phyloP scores from a whole-genome alignment of 2,329 filamentous ascomycete species.

The Colletotrichum orbiculare region DNA sequence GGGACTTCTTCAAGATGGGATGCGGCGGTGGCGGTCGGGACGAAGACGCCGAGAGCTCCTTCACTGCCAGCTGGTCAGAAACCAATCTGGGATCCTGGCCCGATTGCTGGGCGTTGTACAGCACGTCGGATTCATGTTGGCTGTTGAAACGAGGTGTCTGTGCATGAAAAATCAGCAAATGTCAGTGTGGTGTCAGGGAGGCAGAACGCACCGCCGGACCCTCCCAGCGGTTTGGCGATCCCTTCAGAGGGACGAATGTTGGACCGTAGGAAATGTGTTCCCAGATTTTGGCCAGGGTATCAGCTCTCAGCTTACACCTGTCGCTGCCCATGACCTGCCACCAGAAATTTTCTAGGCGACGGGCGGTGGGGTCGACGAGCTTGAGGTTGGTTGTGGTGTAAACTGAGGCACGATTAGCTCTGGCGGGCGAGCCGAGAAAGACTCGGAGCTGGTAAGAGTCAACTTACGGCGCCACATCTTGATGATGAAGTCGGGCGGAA shows the following conservation, averaged over 20 bases:
- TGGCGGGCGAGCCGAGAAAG: background rate
- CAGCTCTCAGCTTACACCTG: constrained; percentile 62
- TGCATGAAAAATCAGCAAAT: constrained; percentile 20
- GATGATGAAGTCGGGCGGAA: constrained; percentile 35
- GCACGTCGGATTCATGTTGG: constrained; percentile 35
- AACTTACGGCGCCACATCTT: constrained; percentile 37
- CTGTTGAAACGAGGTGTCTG: constrained; percentile 37
- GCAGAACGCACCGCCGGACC: constrained; percentile 55
- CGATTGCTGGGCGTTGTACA: constrained; percentile 29
- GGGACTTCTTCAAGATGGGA: constrained; percentile 70
- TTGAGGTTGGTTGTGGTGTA: constrained; percentile 70
- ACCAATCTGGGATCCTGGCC: constrained; percentile 28
- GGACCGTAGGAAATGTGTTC: constrained; percentile 68
- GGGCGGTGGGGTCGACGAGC: constrained; percentile 70
- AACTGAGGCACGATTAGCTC: constrained; percentile 50
- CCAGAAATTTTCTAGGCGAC: constrained; percentile 73
- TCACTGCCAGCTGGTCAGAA: constrained; percentile 40
- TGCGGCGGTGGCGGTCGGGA: constrained; percentile 61
- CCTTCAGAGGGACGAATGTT: constrained; percentile 66
- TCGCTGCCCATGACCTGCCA: constrained; percentile 74
- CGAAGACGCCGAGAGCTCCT: constrained; percentile 51
- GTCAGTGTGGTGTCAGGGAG: constrained; percentile 10
- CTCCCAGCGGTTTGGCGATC: constrained; percentile 65
- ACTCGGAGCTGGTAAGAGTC: background rate
- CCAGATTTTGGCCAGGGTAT: constrained; percentile 65